phyloP scores from a whole-genome alignment of 2,329 filamentous ascomycete genomes.

The Zopfia rhizophila region DNA sequence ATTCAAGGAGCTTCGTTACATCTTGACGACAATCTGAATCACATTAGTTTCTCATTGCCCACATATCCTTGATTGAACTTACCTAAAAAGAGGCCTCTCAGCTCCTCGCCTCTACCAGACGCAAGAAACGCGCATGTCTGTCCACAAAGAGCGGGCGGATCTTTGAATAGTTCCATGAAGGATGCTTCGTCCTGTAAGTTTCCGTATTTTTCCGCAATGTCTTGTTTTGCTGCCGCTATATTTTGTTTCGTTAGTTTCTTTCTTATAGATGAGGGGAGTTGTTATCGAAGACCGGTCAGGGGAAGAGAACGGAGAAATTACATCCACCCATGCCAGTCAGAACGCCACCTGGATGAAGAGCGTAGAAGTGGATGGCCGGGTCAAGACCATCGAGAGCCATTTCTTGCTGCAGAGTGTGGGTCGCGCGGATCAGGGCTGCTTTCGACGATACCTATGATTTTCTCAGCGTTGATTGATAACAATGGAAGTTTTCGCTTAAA shows the following conservation, averaged over 20 bases:
- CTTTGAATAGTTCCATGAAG: conserved; percentile 40
- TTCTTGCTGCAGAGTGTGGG: conserved; percentile 42
- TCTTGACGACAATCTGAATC: conserved; percentile 44
- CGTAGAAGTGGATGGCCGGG: conserved; percentile 40
- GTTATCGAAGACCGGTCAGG: too few relatives aligned
- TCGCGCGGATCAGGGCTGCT: conserved; percentile 40
- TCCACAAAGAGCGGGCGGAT: conserved; percentile 37
- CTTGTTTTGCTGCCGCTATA: conserved; percentile 30
- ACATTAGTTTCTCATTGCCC: conserved; percentile 2
- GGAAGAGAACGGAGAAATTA: conserved; percentile 21
- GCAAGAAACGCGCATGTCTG: conserved; percentile 44
- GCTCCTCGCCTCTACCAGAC: conserved; percentile 37
- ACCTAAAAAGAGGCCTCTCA: conserved; percentile 41
- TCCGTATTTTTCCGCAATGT: conserved; percentile 41
- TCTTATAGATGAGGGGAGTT: too few relatives aligned
- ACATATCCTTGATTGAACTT: conserved; percentile 4
- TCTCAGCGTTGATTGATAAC: neutral
- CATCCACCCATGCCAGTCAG: conserved; percentile 37
- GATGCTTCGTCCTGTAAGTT: conserved; percentile 37
- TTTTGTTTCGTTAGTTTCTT: too few relatives aligned
- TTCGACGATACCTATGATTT: conserved; percentile 27
- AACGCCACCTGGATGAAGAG: conserved; percentile 45
- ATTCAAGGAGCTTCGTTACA: conserved; percentile 31
- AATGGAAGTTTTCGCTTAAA: neutral
- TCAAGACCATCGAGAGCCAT: conserved; percentile 41